Conservation (phyloP, 371 early-diverging fungal genomes). For the Rhizopus microsporus region DNA sequence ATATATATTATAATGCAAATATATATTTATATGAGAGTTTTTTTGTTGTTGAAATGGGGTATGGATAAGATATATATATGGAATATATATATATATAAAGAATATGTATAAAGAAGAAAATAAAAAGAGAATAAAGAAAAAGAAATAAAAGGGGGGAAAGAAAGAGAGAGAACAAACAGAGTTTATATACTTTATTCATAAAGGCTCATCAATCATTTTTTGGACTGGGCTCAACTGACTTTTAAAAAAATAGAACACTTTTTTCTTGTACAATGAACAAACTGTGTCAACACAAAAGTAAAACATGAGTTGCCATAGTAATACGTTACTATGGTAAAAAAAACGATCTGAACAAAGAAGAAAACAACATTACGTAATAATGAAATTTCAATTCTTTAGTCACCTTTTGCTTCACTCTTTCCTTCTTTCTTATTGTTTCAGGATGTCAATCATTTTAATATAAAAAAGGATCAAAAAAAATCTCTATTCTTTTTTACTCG, state of each 20-base stretch:
- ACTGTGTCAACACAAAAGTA: neutral
- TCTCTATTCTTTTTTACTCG: neutral
- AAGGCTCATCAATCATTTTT: conserved; percentile 7
- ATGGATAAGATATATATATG: neutral
- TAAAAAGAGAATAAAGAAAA: conserved; percentile 3
- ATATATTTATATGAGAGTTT: no score
- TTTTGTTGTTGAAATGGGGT: neutral
- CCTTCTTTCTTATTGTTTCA: neutral
- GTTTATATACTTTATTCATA: neutral
- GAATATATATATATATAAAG: neutral
- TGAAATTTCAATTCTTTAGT: neutral
- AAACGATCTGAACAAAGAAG: no score
- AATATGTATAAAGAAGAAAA: conserved; percentile 7
- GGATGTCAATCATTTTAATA: neutral
- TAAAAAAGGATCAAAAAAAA: no score
- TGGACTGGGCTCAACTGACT: conserved; percentile 34
- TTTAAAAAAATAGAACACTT: conserved; percentile 9
- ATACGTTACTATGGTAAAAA: no score
- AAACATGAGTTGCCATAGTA: no score
- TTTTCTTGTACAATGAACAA: conserved; percentile 20
- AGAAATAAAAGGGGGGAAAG: neutral
- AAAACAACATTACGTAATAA: neutral
- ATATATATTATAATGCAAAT: no score
- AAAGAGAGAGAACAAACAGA: conserved; percentile 4
- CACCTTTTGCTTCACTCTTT: neutral